phyloP scores from a whole-genome alignment of 768 basidiomycete genomes.

The Mycena chlorophos region DNA sequence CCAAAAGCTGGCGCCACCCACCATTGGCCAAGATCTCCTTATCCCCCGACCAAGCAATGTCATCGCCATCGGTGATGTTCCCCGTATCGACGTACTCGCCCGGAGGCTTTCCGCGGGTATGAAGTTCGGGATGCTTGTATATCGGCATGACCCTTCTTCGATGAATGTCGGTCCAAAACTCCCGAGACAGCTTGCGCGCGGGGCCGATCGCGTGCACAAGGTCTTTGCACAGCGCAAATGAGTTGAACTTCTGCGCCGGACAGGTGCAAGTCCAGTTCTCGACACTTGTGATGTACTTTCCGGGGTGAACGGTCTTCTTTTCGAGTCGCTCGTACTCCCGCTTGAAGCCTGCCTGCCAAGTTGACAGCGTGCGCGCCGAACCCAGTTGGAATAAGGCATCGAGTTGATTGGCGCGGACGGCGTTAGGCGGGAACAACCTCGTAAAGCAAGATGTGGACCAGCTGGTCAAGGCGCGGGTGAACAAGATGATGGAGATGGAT shows the following conservation, averaged over 20 bases:
- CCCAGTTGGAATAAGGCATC: neutral
- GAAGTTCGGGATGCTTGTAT: constrained; percentile 15
- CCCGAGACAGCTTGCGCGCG: constrained; percentile 22
- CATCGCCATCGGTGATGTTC: constrained; percentile 17
- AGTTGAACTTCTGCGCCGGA: constrained; percentile 20
- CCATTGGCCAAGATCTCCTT: neutral
- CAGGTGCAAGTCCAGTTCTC: constrained; percentile 23
- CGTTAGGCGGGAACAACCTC: constrained; percentile 11
- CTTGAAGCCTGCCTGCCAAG: constrained; percentile 17
- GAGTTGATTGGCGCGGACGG: constrained; percentile 3
- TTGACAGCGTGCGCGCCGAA: neutral
- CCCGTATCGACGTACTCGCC: constrained; percentile 4
- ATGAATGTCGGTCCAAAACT: constrained; percentile 15
- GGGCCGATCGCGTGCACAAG: constrained; percentile 24
- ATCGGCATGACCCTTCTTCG: constrained; percentile 19
- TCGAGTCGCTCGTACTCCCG: constrained; percentile 10
- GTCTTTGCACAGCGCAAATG: constrained; percentile 23
- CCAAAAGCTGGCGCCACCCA: neutral
- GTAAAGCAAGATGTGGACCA: constrained; percentile 20
- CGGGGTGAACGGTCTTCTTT: neutral
- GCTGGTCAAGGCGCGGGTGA: constrained; percentile 26
- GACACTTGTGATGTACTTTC: neutral
- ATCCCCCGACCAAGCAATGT: neutral
- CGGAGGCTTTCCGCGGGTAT: neutral
- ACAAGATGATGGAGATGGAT: constrained; percentile 22